These are phyloP conservation scores for Didymella pomorum DNA, from an alignment of 2,329 filamentous ascomycete species.

Conservation along the genomic window DNA sequence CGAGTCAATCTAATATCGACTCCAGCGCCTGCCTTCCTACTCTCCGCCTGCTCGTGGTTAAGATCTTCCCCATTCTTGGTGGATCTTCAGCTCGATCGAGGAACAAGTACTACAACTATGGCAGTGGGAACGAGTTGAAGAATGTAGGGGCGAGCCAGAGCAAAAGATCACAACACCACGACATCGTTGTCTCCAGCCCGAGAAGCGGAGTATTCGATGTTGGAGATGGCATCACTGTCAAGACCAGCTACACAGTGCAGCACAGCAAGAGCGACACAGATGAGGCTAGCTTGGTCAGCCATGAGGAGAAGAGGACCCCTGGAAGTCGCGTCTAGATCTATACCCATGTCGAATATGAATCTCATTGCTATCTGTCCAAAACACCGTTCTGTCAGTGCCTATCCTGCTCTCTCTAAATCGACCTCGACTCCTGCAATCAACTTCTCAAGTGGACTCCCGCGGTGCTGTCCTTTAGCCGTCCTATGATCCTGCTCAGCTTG, in stretches of 20 bases:
- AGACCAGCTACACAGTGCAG: slow-evolving; percentile 32
- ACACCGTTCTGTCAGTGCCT: neutral
- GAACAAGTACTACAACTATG: slow-evolving; percentile 38
- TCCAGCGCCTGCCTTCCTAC: slow-evolving; percentile 53
- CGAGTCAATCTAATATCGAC: neutral
- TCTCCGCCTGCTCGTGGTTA: slow-evolving; percentile 49
- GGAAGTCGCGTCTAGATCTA: neutral
- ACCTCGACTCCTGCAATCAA: neutral
- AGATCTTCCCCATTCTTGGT: slow-evolving; percentile 47
- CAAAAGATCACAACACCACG: slow-evolving; percentile 18
- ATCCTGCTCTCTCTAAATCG: neutral
- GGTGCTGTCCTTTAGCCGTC: neutral
- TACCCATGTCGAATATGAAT: neutral
- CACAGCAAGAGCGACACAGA: slow-evolving; percentile 29
- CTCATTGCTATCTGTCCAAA: neutral
- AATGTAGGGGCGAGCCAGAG: slow-evolving; percentile 23
- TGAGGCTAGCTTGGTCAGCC: slow-evolving; percentile 29
- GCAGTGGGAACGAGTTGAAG: slow-evolving; percentile 33
- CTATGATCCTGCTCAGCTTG: too few species aligned
- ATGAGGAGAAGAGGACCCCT: slow-evolving; percentile 15
- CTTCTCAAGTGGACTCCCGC: neutral
- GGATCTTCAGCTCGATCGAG: slow-evolving; percentile 44
- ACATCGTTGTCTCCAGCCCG: slow-evolving; percentile 10
- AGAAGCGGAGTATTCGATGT: slow-evolving; percentile 12
- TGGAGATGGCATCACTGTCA: slow-evolving; percentile 29